Percentiles rank a stretch among this genome's conserved stretches.
These are phyloP conservation scores for Diaporthe destruens DNA, from an alignment of 2,329 filamentous ascomycete species.

Conservation along the genomic window DNA sequence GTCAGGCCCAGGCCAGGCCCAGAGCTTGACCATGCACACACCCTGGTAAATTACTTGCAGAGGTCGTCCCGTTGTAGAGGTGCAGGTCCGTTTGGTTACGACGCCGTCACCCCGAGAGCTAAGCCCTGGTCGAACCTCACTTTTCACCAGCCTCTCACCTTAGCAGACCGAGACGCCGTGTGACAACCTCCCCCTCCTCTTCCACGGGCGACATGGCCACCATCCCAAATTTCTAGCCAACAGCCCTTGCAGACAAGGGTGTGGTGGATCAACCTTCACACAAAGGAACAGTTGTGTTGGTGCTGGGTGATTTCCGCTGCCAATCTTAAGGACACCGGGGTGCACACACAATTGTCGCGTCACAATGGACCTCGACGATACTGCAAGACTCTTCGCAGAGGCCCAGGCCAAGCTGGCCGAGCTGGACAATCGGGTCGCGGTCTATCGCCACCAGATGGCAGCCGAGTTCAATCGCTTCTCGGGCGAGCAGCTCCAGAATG, in stretches of 20 bases:
- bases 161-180: constrained; percentile 16
- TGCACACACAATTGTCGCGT: constrained; percentile 21
- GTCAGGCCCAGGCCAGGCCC: constrained; percentile 27
- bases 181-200: constrained; percentile 21
- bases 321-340: constrained; percentile 12
- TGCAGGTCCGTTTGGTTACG: neutral
- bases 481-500: constrained; percentile 61
- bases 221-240: neutral
- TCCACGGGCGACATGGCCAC: constrained; percentile 25
- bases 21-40: constrained; percentile 19
- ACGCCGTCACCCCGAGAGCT: constrained; percentile 31
- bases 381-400: constrained; percentile 60
- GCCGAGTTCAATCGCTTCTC: constrained; percentile 69
- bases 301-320: constrained; percentile 9
- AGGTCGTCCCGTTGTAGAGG: constrained; percentile 10
- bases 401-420: constrained; percentile 67
- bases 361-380: constrained; percentile 36
- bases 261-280: neutral
- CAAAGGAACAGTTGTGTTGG: constrained; percentile 1
- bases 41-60: constrained; percentile 32
- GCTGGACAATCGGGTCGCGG: constrained; percentile 68
- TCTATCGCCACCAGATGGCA: constrained; percentile 69
- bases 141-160: constrained; percentile 36
- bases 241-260: constrained; percentile 13
- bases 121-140: constrained; percentile 34